These are phyloP conservation scores for Clavariopsis aquatica DNA, from an alignment of 495 filamentous ascomycete genomes.

Conservation along the genomic window DNA sequence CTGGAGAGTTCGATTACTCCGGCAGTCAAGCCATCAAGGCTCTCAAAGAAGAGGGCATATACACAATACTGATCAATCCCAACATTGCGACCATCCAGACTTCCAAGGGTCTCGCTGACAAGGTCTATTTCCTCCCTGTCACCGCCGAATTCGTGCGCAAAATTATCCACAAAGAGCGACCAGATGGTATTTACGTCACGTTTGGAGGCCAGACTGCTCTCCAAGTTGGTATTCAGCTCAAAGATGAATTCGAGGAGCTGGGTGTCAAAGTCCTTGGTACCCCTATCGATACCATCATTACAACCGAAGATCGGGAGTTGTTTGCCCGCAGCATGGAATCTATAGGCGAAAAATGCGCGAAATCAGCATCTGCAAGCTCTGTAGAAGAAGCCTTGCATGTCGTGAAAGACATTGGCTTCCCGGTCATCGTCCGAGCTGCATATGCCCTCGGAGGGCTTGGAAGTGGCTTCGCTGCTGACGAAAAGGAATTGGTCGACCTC, in stretches of 20 bases:
- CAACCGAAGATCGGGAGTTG: slow-evolving; percentile 94
- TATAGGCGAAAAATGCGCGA: slow-evolving; percentile 96
- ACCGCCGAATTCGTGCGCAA: slow-evolving; percentile 95
- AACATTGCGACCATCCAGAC: slow-evolving; percentile 99
- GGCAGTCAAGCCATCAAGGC: slow-evolving; percentile 91
- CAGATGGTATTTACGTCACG: slow-evolving; percentile 95
- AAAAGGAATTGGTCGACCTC: slow-evolving; percentile 82
- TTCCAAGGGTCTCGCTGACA: slow-evolving; percentile 90
- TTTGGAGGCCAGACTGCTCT: slow-evolving; percentile 97
- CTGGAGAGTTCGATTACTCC: slow-evolving; percentile 98
- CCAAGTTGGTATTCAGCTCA: slow-evolving; percentile 92
- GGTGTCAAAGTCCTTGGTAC: slow-evolving; percentile 94
- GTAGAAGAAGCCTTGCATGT: slow-evolving; percentile 81
- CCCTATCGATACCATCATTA: slow-evolving; percentile 96
- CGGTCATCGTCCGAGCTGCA: slow-evolving; percentile 94
- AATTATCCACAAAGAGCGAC: slow-evolving; percentile 91
- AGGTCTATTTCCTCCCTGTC: slow-evolving; percentile 97
- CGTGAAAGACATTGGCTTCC: slow-evolving; percentile 88
- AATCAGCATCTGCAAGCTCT: slow-evolving; percentile 86
- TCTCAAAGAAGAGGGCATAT: slow-evolving; percentile 94
- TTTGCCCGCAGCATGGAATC: slow-evolving; percentile 98
- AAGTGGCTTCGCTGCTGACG: slow-evolving; percentile 91
- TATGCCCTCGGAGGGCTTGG: slow-evolving; percentile 95
- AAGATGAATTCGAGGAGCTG: slow-evolving; percentile 87
- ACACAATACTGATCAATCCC: slow-evolving; percentile 95